Base-by-base conservation (phyloP, 306 rosid genomes). In the Datisca glomerata region DNA sequence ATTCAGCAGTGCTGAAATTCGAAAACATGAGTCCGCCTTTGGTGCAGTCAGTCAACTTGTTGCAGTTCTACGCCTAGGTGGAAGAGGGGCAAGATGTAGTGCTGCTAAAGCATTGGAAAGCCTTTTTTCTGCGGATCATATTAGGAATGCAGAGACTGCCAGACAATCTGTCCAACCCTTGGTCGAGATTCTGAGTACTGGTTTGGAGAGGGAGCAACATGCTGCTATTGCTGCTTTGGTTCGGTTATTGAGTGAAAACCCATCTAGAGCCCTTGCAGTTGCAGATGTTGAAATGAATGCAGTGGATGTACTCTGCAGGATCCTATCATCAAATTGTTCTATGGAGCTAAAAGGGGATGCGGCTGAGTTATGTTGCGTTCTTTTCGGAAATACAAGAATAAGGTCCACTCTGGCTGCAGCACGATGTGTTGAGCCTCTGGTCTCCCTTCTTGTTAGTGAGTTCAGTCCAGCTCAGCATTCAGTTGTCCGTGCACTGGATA, bases 251-350 rank as follows among this genome's bases (percentile, higher is more conserved):
- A 91, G 94, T 57, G 98, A 91, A 75, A 91, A 91, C 40, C 86
- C 98, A 49, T 91, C 98, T 24, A 78, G 72, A 66, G 94, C 96
- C 52, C 84, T 91, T 37, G 96, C 87, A 56, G 96, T 85, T 53
- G 98, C 92, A 48, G 98, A 91, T 51, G 94, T 91, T 59, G 98
- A 91, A 68, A 85, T 84, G 92, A 91, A 91, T 67, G 98, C 98
- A 53, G 92, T 91, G 38, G 98, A 91, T 73, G 96, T 91, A 61
- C 96, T 91, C 62, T 91, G 91, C 66, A 75, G 77, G 78, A 81
- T 91, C 60, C 92, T 91, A 61, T 91, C 96, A 18, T 78, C 96
- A 14, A 63, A 67, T 66, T 80, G 94, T 67, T 78, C 98, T 2
- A 73, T 71, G 76, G 98, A 85, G 47, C 76, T 91, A 66, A 91